Base-by-base conservation (phyloP, 805 yeast genomes). In the Candida pseudoglaebosa region DNA sequence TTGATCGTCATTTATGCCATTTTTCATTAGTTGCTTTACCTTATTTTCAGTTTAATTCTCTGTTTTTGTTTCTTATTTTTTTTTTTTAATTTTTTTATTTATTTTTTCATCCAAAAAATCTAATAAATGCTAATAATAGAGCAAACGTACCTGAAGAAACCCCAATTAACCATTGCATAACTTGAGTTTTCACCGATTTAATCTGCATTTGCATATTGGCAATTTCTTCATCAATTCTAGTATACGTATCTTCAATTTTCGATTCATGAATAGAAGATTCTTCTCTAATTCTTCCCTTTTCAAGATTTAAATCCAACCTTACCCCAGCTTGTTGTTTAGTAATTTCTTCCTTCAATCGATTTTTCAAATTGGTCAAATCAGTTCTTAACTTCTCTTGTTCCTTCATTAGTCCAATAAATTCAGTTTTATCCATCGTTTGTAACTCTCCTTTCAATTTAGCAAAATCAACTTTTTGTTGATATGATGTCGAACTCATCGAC, bases 141-240 rank as follows among this genome's bases (percentile, higher is more conserved):
- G 98, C 98, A 64, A 91, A 87, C 1, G 97, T 86, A 84, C 98
- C 99, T 1, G 98, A 90, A 56, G 95, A 86, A 14, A 93, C 97
- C 71, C 98, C 98, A 52, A 93, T 88, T 46, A 93, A 74, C 99
- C 99, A 93, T 64, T 93, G 99, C 82, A 89, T 78, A 36, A 93
- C 97, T 59, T 93, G 97, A 2, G 96, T 87, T 66, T 93, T 93
- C 22, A 91, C 96, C 32, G 87, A 80, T 54, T 93, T 96, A 48
- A 93, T 89, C 62, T 91, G 96, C 72, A 90, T 86, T 61, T 86
- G 90, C 78, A 93, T 86, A 57, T 93, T 91, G 28, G 91, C 83
- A 19, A 93, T 83, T 54, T 93, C 99, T 61, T 93, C 95, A 58
- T 93, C 97, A 39, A 93, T 90, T 46, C 96, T 73, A 3, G 96